Evolutionary conservation across 768 basidiomycete genomes (phyloP).

Genomic region (Mycena leptocephala): DNA sequence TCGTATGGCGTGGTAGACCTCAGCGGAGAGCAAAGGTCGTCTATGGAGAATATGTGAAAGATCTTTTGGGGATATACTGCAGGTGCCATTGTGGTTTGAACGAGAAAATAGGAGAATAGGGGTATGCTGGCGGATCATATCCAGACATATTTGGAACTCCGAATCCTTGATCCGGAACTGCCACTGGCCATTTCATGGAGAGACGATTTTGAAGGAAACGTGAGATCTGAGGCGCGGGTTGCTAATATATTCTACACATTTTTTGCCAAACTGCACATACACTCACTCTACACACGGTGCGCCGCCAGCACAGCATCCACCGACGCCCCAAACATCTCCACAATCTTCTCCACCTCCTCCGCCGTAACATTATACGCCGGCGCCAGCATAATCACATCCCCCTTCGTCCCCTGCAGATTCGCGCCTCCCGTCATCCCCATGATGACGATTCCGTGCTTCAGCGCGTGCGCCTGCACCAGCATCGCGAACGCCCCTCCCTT

Average conservation of each 20-base stretch:
- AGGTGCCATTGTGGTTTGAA: too few species aligned
- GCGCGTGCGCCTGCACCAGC: conserved; percentile 77
- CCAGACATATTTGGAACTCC: too few species aligned
- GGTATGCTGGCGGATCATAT: too few species aligned
- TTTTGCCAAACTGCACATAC: conserved; percentile 5
- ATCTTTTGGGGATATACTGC: too few species aligned
- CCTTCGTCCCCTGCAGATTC: conserved; percentile 78
- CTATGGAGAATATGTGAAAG: too few species aligned
- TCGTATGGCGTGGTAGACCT: too few species aligned
- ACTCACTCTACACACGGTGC: conserved; percentile 44
- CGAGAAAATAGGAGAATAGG: too few species aligned
- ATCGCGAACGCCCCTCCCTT: conserved; percentile 74
- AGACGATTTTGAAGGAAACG: too few species aligned
- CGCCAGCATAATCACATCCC: conserved; percentile 80
- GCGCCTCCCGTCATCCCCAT: conserved; percentile 86
- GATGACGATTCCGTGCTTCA: conserved; percentile 77
- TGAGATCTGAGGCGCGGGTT: too few species aligned
- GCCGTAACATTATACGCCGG: conserved; percentile 87
- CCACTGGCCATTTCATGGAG: too few species aligned
- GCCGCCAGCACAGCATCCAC: conserved; percentile 76
- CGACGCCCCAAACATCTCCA: conserved; percentile 74
- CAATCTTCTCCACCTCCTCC: conserved; percentile 80
- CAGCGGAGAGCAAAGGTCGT: too few species aligned
- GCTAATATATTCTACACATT: conserved; percentile 3
- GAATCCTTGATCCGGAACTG: too few species aligned